phyloP scores from a whole-genome alignment of 805 yeast genomes.

The Pichia cabralensis region DNA sequence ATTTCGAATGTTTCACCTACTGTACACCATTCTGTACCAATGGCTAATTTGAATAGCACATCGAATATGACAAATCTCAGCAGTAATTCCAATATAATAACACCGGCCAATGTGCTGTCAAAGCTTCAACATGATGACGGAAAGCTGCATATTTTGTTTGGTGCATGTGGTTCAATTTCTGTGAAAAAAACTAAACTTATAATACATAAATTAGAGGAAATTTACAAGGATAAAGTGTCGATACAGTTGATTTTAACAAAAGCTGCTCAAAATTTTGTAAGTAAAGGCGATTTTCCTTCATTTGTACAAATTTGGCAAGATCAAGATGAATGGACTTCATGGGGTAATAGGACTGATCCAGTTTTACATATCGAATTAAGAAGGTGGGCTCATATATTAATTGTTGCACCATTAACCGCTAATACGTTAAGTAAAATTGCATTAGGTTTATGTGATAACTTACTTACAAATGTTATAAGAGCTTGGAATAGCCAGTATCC shows the following conservation, averaged over 20 bases:
- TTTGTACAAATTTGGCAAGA: conserved; percentile 48
- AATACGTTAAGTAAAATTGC: conserved; percentile 48
- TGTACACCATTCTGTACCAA: conserved; percentile 1
- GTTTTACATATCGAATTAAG: conserved; percentile 51
- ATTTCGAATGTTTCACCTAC: conserved; percentile 2
- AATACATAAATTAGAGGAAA: conserved; percentile 41
- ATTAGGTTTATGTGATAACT: conserved; percentile 47
- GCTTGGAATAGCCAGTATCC: conserved; percentile 57
- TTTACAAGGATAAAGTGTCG: conserved; percentile 41
- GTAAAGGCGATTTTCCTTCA: conserved; percentile 35
- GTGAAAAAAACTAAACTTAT: conserved; percentile 42
- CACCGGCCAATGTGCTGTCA: conserved; percentile 22
- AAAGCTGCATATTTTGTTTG: conserved; percentile 44
- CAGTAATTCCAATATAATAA: neutral
- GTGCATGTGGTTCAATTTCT: conserved; percentile 50
- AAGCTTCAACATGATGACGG: conserved; percentile 43
- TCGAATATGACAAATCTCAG: too few relatives aligned
- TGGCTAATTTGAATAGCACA: too few relatives aligned
- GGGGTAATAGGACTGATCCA: conserved; percentile 48
- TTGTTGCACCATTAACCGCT: conserved; percentile 49
- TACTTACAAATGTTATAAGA: conserved; percentile 46
- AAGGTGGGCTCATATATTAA: conserved; percentile 50
- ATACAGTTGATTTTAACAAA: conserved; percentile 46
- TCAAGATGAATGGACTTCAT: conserved; percentile 44
- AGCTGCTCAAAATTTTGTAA: conserved; percentile 42